Percentiles rank a stretch among this genome's conserved stretches.
These are phyloP conservation scores for Silybum marianum DNA, from an alignment of 129 eudicot genomes.

Conservation along the genomic window DNA sequence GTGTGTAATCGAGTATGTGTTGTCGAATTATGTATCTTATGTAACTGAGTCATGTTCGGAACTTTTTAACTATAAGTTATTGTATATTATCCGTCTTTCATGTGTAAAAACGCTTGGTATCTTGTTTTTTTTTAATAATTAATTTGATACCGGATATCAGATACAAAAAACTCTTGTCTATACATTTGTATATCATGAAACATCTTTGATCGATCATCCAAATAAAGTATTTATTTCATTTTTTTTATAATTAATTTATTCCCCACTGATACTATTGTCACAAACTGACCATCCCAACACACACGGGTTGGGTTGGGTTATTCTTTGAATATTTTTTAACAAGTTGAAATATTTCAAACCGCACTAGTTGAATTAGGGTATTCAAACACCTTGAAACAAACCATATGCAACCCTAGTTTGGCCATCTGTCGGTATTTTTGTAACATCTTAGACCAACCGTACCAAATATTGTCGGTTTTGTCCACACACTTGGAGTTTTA, in stretches of 20 bases:
- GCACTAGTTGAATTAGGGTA: neutral
- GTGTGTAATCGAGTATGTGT: conserved; percentile 18
- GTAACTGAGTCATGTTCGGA: conserved; percentile 1
- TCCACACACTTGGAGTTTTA: too few relatives aligned
- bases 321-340: too few relatives aligned
- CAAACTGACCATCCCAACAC: too few relatives aligned
- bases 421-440: neutral
- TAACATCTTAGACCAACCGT: too few relatives aligned
- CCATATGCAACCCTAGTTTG: neutral
- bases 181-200: neutral
- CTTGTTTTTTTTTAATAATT: neutral
- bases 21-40: conserved; percentile 18
- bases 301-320: neutral
- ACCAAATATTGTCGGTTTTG: too few relatives aligned
- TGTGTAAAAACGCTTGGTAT: neutral
- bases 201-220: neutral
- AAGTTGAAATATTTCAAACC: neutral
- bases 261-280: too few relatives aligned
- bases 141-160: neutral
- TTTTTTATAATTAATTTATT: too few relatives aligned
- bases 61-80: conserved; percentile 13
- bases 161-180: neutral
- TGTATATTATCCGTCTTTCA: conserved; percentile 5
- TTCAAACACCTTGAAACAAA: neutral
- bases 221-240: neutral